Conservation (phyloP, 2,329 filamentous ascomycete species). For the Trichoderma atroviride region DNA sequence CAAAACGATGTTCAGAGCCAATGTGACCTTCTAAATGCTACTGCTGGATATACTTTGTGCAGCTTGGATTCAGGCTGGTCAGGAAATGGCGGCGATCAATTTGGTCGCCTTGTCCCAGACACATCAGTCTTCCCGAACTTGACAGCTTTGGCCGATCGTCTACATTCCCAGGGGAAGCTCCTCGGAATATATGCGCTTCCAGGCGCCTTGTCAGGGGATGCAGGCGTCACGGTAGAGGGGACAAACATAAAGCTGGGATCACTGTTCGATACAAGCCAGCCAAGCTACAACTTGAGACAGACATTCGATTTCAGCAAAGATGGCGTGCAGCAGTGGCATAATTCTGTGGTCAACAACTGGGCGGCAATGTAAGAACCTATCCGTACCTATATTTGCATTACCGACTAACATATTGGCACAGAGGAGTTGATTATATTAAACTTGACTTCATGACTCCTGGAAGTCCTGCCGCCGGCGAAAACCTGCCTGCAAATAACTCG, state of each 20-base stretch:
- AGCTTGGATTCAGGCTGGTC: slow-evolving; percentile 20
- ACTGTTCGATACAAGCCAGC: slow-evolving; percentile 9
- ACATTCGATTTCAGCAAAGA: slow-evolving; percentile 14
- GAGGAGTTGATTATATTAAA: slow-evolving; percentile 16
- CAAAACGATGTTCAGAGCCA: slow-evolving; percentile 1
- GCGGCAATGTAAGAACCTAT: not conserved
- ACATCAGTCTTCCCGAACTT: slow-evolving; percentile 12
- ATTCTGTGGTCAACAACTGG: slow-evolving; percentile 20
- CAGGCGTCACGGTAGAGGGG: slow-evolving; percentile 9
- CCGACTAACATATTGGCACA: not conserved
- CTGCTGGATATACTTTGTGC: slow-evolving; percentile 13
- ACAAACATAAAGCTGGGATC: slow-evolving; percentile 11
- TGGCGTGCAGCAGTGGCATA: slow-evolving; percentile 19
- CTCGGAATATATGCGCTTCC: slow-evolving; percentile 14
- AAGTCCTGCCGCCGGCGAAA: not conserved
- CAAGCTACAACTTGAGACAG: slow-evolving; percentile 18
- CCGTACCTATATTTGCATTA: not conserved
- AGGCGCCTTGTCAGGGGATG: not conserved
- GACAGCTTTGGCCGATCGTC: slow-evolving; percentile 2
- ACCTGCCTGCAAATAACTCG: slow-evolving; percentile 10
- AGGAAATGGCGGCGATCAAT: slow-evolving; percentile 2
- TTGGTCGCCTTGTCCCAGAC: slow-evolving; percentile 12
- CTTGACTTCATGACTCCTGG: slow-evolving; percentile 17
- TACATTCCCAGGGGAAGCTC: slow-evolving; percentile 15
- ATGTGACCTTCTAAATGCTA: slow-evolving; percentile 9